These are phyloP conservation scores for Sclerotinia spermophila DNA, from an alignment of 2,329 filamentous ascomycete species.

Conservation along the genomic window DNA sequence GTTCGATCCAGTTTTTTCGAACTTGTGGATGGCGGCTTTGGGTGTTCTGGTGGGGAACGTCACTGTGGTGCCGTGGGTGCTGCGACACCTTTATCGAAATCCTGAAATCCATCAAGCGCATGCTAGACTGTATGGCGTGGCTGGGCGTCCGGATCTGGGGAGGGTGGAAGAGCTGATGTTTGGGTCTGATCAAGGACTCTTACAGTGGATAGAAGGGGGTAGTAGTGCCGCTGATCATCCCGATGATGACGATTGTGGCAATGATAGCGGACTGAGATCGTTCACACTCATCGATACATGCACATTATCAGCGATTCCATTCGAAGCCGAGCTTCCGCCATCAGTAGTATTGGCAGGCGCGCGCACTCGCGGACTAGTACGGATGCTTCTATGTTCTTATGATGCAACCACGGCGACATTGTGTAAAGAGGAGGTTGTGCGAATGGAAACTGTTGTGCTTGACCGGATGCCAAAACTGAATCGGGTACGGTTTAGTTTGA, in stretches of 20 bases:
- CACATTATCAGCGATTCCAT: conserved; percentile 35
- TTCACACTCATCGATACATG: conserved; percentile 38
- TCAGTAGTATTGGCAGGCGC: conserved; percentile 35
- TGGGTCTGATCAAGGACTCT: conserved; percentile 27
- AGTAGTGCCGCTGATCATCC: background rate
- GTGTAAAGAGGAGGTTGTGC: conserved; percentile 24
- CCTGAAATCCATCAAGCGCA: conserved; percentile 29
- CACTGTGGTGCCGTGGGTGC: conserved; percentile 25
- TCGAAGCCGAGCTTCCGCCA: conserved; percentile 35
- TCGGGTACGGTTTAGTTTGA: conserved; percentile 16
- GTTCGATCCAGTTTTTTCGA: background rate
- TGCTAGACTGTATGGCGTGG: conserved; percentile 33
- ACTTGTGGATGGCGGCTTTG: conserved; percentile 1
- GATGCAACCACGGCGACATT: conserved; percentile 22
- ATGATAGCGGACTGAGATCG: conserved; percentile 7
- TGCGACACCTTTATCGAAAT: conserved; percentile 25
- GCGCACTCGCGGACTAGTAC: conserved; percentile 36
- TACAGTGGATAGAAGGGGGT: conserved; percentile 29
- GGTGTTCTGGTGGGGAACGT: conserved; percentile 13
- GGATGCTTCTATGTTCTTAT: conserved; percentile 34
- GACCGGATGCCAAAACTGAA: conserved; percentile 21
- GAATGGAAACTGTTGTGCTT: conserved; percentile 22
- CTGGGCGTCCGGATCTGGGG: conserved; percentile 30
- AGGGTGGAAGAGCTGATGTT: conserved; percentile 33
- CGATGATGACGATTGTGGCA: background rate